Evolutionary conservation across 352 stramenopile species (phyloP), one percentile per base, ranked within the genome.

Genomic region (Globisporangium canariense): DNA sequence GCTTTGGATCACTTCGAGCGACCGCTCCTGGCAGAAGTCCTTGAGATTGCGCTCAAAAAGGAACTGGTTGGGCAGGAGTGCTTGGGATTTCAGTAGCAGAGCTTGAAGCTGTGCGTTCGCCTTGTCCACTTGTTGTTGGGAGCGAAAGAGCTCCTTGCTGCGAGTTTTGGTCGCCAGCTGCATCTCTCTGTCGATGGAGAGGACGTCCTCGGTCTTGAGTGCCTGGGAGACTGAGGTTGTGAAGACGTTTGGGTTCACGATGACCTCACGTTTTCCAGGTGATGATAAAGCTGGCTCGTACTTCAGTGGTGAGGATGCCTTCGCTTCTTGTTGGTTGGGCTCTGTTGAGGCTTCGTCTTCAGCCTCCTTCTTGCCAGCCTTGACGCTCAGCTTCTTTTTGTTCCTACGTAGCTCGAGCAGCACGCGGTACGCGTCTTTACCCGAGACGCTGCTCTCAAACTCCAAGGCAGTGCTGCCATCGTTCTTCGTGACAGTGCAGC

Each of bases 21-120:
- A 71, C 53, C 77, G 77, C 43, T 81, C 68, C 16, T 75, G 66
- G 43, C 73, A 80, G 49, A 78, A 75, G 5, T 58, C 62, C 1
- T 62, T 77, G 14, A 90, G 65, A 28, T 88, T 81, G 10, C 71
- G 71, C 54, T 87, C 81, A 60, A 90, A 90, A 3, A 90, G 70
- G 45, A 88, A 90, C 32, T 76, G 66, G 9, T 68, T 74, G 13
- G 81, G 75, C 8, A 90, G 45, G 11, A 87, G 56, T 18, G 65
- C 64, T 49, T 87, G 71, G 1, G 76, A 73, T 3, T 68, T 54
- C 10, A 11, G 41, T 3, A 89, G 36, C 25, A 83, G 58, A 46
- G 64, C 38, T 0, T 77, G 62, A 30, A 87, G 49, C 13, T 75
- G 61, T 3, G 63, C 28, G 4, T 65, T 53, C 6, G 66, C 77